Percentiles rank a stretch among this genome's conserved stretches.
phyloP scores from a whole-genome alignment of 2,329 filamentous ascomycete species.

The Tetracladium maxilliforme region DNA sequence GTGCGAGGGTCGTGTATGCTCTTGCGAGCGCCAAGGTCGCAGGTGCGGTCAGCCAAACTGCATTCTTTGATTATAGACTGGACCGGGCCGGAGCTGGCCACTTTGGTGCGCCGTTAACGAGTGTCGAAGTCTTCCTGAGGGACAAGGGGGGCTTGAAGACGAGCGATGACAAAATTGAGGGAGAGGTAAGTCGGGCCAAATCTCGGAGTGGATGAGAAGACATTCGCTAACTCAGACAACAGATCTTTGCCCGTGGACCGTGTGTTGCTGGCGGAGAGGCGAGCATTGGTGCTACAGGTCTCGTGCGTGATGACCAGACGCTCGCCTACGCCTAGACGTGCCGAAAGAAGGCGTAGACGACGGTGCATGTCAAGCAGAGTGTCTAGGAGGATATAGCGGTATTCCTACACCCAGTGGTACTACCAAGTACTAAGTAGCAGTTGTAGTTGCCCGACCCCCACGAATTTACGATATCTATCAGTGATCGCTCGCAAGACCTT shows the following conservation, averaged over 20 bases:
- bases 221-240: slow-evolving; percentile 4
- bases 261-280: slow-evolving; percentile 56
- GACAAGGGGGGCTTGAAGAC: slow-evolving; percentile 47
- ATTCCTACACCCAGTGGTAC: too few relatives aligned
- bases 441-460: too few relatives aligned
- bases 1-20: slow-evolving; percentile 72
- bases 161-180: slow-evolving; percentile 43
- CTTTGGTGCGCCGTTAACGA: slow-evolving; percentile 71
- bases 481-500: too few relatives aligned
- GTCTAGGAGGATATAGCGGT: too few relatives aligned
- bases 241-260: slow-evolving; percentile 61
- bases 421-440: too few relatives aligned
- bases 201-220: not conserved
- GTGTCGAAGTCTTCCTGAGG: slow-evolving; percentile 62
- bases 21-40: slow-evolving; percentile 73
- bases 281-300: slow-evolving; percentile 46
- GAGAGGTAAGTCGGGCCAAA: slow-evolving; percentile 37
- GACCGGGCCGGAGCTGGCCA: slow-evolving; percentile 31
- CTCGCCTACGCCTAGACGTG: too few relatives aligned
- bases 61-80: slow-evolving; percentile 73
- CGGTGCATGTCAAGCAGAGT: too few relatives aligned
- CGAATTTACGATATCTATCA: too few relatives aligned
- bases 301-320: slow-evolving; percentile 59
- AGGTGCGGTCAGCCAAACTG: slow-evolving; percentile 76
- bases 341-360: too few relatives aligned